These are phyloP conservation scores for Parathielavia appendiculata DNA, from an alignment of 495 filamentous ascomycete genomes.

Conservation along the genomic window DNA sequence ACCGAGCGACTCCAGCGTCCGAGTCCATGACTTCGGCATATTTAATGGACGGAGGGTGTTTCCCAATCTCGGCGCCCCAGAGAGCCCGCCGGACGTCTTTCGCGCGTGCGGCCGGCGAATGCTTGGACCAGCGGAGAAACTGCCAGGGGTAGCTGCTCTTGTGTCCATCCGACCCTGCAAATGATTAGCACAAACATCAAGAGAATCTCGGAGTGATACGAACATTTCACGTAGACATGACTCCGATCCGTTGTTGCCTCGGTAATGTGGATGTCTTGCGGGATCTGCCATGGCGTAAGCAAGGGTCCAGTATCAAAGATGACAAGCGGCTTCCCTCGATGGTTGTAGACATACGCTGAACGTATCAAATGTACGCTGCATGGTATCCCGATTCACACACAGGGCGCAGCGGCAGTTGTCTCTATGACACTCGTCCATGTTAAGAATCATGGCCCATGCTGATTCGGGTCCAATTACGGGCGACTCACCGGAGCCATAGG, in stretches of 20 bases:
- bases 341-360: slow-evolving; percentile 41
- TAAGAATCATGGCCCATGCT: neutral
- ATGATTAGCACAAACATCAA: slow-evolving; percentile 4
- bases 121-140: slow-evolving; percentile 48
- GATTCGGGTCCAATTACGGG: neutral
- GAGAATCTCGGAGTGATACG: neutral
- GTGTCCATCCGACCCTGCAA: slow-evolving; percentile 47
- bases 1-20: slow-evolving; percentile 18
- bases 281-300: slow-evolving; percentile 34
- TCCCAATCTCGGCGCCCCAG: slow-evolving; percentile 30
- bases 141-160: slow-evolving; percentile 49
- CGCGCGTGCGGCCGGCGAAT: slow-evolving; percentile 10
- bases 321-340: neutral
- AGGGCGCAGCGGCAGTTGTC: slow-evolving; percentile 74
- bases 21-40: slow-evolving; percentile 57
- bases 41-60: slow-evolving; percentile 46
- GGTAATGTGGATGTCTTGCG: slow-evolving; percentile 45
- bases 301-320: neutral
- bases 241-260: slow-evolving; percentile 27
- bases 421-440: slow-evolving; percentile 36
- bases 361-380: slow-evolving; percentile 66
- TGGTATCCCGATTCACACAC: slow-evolving; percentile 74
- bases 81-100: neutral
- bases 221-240: slow-evolving; percentile 44
- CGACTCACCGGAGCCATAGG: slow-evolving; percentile 40